These are phyloP conservation scores for Cryptococcus sp. DNA, from an alignment of 1,284 basidiomycete genomes.

Conservation along the genomic window DNA sequence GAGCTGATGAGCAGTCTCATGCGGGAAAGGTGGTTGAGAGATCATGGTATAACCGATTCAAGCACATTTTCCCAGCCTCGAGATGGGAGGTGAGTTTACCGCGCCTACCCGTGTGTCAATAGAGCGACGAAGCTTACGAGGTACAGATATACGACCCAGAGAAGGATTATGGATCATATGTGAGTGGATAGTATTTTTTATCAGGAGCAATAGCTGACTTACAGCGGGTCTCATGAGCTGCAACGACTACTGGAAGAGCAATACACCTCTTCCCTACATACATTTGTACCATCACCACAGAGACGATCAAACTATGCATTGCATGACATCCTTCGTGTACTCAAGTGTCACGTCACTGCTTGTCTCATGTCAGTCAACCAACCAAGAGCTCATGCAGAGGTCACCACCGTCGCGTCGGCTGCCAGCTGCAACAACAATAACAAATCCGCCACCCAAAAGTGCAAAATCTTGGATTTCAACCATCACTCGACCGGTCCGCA, in stretches of 20 bases:
- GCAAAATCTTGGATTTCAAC: neutral
- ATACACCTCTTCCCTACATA: neutral
- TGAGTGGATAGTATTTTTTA: slow-evolving; percentile 14
- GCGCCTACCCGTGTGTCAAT: no score
- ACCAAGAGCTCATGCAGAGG: no score
- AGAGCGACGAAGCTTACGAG: neutral
- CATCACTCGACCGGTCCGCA: no score
- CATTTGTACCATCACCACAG: no score
- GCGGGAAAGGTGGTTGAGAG: slow-evolving; percentile 98
- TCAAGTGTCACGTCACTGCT: no score
- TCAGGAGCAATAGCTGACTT: neutral
- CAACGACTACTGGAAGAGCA: neutral
- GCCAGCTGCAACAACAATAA: no score
- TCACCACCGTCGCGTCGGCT: no score
- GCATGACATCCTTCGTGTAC: no score
- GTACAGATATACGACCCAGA: slow-evolving; percentile 70
- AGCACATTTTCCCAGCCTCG: slow-evolving; percentile 91
- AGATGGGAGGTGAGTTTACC: slow-evolving; percentile 65
- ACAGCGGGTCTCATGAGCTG: neutral
- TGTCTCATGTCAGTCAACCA: no score
- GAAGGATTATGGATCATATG: slow-evolving; percentile 80
- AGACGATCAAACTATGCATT: no score
- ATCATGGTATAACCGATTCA: slow-evolving; percentile 91
- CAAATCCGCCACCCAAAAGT: neutral
- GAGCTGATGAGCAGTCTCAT: slow-evolving; percentile 59